Evolutionary conservation across 768 basidiomycete species (phyloP).

Genomic region (Lactarius pseudohatsudake): DNA sequence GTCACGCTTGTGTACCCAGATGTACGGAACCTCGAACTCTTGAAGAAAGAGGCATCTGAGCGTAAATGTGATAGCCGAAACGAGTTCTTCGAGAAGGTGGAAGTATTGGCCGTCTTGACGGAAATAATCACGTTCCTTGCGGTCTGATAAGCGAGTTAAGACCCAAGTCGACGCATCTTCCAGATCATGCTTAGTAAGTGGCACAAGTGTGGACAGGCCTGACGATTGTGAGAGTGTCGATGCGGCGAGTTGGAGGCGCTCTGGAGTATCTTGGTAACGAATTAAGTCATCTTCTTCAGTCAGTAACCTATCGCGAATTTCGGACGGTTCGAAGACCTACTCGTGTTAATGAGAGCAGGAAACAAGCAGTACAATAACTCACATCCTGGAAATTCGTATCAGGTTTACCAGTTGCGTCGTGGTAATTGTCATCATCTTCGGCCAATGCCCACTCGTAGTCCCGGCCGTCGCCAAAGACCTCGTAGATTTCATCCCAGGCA

Average conservation of each 20-base stretch:
- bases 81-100: constrained; percentile 63
- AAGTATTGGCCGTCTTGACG: constrained; percentile 58
- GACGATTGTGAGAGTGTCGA: constrained; percentile 75
- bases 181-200: constrained; percentile 70
- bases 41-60: constrained; percentile 83
- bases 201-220: constrained; percentile 57
- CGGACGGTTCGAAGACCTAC: constrained; percentile 96
- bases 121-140: constrained; percentile 74
- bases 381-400: constrained; percentile 89
- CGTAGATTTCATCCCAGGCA: constrained; percentile 93
- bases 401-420: constrained; percentile 57
- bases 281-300: constrained; percentile 95
- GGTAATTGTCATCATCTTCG: constrained; percentile 64
- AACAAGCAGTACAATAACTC: constrained; percentile 32
- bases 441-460: constrained; percentile 95
- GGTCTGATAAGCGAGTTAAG: constrained; percentile 68
- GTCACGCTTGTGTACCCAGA: constrained; percentile 92
- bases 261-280: constrained; percentile 86
- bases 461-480: constrained; percentile 94
- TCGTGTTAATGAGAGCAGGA: constrained; percentile 22
- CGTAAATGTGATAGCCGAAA: constrained; percentile 75
- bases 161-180: constrained; percentile 88
- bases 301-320: constrained; percentile 84
- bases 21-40: constrained; percentile 91
- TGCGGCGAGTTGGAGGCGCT: constrained; percentile 90